Conservation (phyloP, 1,139 yeast species). For the Hemisphaericaspora xylofermentans region DNA sequence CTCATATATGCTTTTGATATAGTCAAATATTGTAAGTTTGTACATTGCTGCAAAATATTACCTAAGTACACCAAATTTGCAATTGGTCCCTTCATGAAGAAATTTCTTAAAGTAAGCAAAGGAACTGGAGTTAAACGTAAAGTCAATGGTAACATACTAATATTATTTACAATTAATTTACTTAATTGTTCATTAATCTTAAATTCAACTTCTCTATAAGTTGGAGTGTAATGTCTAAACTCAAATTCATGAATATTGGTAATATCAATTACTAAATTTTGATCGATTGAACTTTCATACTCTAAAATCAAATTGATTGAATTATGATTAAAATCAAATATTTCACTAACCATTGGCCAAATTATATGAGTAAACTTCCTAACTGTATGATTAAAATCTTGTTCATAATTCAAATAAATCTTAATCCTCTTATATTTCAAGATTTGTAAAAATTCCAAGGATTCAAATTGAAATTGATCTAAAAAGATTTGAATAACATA, state of each 20-base stretch:
- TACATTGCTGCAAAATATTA: slow-evolving; percentile 4
- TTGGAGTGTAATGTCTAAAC: slow-evolving; percentile 10
- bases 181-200: neutral
- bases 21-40: slow-evolving; percentile 1
- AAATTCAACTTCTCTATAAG: slow-evolving; percentile 5
- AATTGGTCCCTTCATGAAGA: slow-evolving; percentile 7
- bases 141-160: slow-evolving; percentile 9
- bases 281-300: slow-evolving; percentile 11
- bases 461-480: slow-evolving; percentile 10
- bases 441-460: slow-evolving; percentile 4
- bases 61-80: slow-evolving; percentile 6
- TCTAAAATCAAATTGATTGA: slow-evolving; percentile 8
- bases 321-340: slow-evolving; percentile 8
- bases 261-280: slow-evolving; percentile 5
- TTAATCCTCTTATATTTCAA: slow-evolving; percentile 8
- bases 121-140: slow-evolving; percentile 1
- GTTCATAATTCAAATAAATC: slow-evolving; percentile 11
- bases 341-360: slow-evolving; percentile 10
- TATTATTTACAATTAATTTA: slow-evolving; percentile 7
- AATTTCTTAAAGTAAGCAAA: neutral
- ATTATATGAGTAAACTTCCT: slow-evolving; percentile 9
- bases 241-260: slow-evolving; percentile 7
- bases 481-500: slow-evolving; percentile 10
- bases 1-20: slow-evolving; percentile 5
- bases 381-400: slow-evolving; percentile 9